Percentiles rank a stretch among this genome's conserved stretches.
These are phyloP conservation scores for Tripterygium wilfordii DNA, from an alignment of 177 flowering plant genomes.

Conservation along the genomic window DNA sequence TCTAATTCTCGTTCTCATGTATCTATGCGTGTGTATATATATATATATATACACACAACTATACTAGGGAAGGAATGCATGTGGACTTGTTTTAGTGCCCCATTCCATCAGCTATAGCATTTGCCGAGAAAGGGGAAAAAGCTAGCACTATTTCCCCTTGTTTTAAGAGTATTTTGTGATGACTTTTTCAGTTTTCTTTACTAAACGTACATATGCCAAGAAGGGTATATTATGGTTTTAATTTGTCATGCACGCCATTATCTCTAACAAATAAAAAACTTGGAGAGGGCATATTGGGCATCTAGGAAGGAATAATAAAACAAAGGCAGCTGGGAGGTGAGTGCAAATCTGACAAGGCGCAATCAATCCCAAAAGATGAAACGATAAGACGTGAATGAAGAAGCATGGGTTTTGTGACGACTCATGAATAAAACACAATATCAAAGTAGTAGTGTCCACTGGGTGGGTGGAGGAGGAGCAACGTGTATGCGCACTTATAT, in stretches of 20 bases:
- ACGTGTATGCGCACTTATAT: no score
- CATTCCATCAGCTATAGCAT: constrained; percentile 6
- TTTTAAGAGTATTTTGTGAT: neutral
- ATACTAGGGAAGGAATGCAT: constrained; percentile 5
- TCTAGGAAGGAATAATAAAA: neutral
- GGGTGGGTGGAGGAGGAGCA: no score
- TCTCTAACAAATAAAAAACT: neutral
- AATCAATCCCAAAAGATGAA: neutral
- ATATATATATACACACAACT: no score
- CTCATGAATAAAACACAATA: no score
- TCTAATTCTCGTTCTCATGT: neutral
- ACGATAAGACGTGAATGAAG: no score
- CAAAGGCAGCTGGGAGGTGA: neutral
- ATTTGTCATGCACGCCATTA: no score
- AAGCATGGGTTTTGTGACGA: no score
- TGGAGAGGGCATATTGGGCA: neutral
- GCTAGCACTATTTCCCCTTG: neutral
- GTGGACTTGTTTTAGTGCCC: constrained; percentile 10
- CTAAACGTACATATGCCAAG: no score
- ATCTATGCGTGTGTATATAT: neutral
- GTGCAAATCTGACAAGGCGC: constrained; percentile 22
- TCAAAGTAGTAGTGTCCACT: no score
- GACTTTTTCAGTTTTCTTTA: no score
- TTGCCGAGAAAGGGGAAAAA: neutral
- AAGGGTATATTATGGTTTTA: no score